Evolutionary conservation across 768 basidiomycete genomes (phyloP).

Genomic region (Filobasidium wieringae): DNA sequence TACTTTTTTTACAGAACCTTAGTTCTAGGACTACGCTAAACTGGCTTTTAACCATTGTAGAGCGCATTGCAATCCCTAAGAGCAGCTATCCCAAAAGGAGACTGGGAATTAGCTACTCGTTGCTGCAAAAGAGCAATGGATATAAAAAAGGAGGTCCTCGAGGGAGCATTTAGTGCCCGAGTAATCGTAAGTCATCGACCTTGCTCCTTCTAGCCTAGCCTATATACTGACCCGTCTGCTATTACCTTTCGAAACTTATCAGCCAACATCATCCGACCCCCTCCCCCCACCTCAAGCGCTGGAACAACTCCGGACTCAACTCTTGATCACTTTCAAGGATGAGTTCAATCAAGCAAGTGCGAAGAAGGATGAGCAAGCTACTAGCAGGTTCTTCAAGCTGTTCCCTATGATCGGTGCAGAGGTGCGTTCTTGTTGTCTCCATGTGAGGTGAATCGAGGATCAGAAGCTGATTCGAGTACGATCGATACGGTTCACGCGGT

Average conservation of each 20-base stretch:
- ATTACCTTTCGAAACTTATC: not conserved
- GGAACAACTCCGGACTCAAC: conserved; percentile 56
- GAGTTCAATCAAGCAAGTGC: conserved; percentile 73
- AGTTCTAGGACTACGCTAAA: not conserved
- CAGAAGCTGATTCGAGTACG: not conserved
- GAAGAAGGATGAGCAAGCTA: conserved; percentile 69
- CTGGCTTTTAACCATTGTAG: conserved; percentile 42
- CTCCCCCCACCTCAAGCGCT: conserved; percentile 76
- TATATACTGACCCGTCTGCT: not conserved
- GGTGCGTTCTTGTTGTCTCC: conserved; percentile 1
- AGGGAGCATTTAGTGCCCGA: conserved; percentile 71
- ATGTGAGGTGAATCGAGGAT: not conserved
- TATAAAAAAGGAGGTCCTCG: conserved; percentile 61
- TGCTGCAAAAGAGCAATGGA: conserved; percentile 85
- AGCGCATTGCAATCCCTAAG: conserved; percentile 53
- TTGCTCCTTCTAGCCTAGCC: not conserved
- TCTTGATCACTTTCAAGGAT: conserved; percentile 64
- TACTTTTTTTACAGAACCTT: conserved; percentile 31
- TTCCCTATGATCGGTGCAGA: conserved; percentile 96
- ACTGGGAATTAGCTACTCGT: conserved; percentile 91
- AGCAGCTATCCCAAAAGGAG: conserved; percentile 58
- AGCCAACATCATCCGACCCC: conserved; percentile 86
- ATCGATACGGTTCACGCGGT: not conserved
- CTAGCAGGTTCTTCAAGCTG: conserved; percentile 89
- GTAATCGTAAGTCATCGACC: conserved; percentile 57